Conservation (phyloP, 495 filamentous ascomycete genomes). For the Trichocladium uniseriatum region DNA sequence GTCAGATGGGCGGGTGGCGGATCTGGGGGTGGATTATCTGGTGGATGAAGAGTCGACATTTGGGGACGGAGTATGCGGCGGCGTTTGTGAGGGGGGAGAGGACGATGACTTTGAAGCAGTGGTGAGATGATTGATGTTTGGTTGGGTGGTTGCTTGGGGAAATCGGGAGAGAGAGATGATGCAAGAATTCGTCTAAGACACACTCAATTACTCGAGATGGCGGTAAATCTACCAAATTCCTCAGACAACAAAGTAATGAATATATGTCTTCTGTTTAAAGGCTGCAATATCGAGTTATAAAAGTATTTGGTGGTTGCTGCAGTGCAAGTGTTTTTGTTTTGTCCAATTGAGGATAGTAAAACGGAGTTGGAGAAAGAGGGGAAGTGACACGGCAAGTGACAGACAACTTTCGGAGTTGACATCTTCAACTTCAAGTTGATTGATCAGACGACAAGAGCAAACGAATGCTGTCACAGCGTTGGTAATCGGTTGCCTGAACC, state of each 20-base stretch:
- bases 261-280: too few species aligned
- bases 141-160: not conserved
- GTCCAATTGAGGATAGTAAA: not conserved
- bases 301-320: not conserved
- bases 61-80: conserved; percentile 22
- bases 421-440: too few species aligned
- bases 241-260: too few species aligned
- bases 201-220: too few species aligned
- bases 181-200: too few species aligned
- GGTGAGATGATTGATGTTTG: conserved; percentile 4
- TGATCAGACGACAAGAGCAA: not conserved
- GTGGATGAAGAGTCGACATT: conserved; percentile 35
- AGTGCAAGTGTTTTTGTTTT: not conserved
- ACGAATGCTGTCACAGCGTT: not conserved
- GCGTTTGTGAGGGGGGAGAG: conserved; percentile 14
- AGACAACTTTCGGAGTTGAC: too few species aligned
- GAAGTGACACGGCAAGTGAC: too few species aligned
- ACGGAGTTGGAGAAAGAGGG: too few species aligned
- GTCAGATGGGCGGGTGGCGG: conserved; percentile 39
- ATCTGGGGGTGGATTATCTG: conserved; percentile 37
- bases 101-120: conserved; percentile 11
- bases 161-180: not conserved
- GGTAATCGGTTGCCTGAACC: not conserved
- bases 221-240: not conserved
- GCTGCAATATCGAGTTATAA: too few species aligned